Percentiles rank a stretch among this genome's conserved stretches.
phyloP scores from a whole-genome alignment of 75 land plant genomes.

The Picea sitchensis region DNA sequence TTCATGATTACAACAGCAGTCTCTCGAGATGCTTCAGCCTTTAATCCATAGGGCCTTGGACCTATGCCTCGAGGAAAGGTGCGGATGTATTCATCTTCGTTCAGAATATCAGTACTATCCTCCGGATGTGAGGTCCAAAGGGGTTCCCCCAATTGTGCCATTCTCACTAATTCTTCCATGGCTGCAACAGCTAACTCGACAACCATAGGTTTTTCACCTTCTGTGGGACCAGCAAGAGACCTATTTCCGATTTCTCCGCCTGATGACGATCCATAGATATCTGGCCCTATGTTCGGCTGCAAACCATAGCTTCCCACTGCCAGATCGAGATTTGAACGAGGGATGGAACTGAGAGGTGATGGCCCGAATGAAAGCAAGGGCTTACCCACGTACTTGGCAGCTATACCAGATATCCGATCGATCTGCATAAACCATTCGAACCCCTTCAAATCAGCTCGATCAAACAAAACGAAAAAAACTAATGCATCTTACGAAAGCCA shows the following conservation, averaged over 20 bases:
- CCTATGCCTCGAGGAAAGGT: slow-evolving; percentile 65
- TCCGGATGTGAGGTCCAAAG: slow-evolving; percentile 50
- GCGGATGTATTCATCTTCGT: slow-evolving; percentile 61
- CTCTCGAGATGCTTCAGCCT: slow-evolving; percentile 61
- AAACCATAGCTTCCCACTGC: slow-evolving; percentile 19
- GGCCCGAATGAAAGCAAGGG: slow-evolving; percentile 30
- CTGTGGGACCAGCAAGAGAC: slow-evolving; percentile 32
- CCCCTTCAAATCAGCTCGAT: too few species aligned
- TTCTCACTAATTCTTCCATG: slow-evolving; percentile 75
- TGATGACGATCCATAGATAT: slow-evolving; percentile 28
- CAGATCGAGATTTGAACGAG: slow-evolving; percentile 30
- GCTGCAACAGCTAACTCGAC: slow-evolving; percentile 88
- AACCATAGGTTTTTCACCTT: slow-evolving; percentile 72
- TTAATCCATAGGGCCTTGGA: slow-evolving; percentile 51
- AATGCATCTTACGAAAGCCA: too few species aligned
- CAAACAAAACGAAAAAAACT: too few species aligned
- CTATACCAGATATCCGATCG: slow-evolving; percentile 76
- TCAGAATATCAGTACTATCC: slow-evolving; percentile 31
- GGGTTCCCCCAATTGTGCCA: slow-evolving; percentile 68
- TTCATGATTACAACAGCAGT: slow-evolving; percentile 72
- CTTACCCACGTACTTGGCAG: slow-evolving; percentile 80
- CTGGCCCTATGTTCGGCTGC: slow-evolving; percentile 16
- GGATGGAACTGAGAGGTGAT: slow-evolving; percentile 5
- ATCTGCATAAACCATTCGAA: slow-evolving; percentile 26
- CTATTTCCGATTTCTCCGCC: slow-evolving; percentile 28